A percentile compares a stretch with the other conserved stretches of the same genome.
Conservation (phyloP, 2,329 filamentous ascomycete genomes). For the Neonectria coccinea region DNA sequence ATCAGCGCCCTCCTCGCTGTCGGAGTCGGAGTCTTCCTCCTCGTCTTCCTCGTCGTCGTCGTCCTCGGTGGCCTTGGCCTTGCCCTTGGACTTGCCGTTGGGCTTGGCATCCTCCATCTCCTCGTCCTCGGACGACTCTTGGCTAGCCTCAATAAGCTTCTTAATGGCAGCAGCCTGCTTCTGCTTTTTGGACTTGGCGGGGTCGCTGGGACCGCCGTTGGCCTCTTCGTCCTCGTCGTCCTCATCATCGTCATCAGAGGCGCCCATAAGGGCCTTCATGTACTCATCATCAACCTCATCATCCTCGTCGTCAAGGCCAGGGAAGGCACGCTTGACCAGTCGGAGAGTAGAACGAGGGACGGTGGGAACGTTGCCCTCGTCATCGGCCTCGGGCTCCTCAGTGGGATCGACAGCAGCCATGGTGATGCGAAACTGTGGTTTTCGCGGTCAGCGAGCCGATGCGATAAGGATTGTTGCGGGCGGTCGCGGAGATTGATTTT, state of each 20-base stretch:
- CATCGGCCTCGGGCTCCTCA: slow-evolving; percentile 75
- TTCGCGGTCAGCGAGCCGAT: slow-evolving; percentile 33
- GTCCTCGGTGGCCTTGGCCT: slow-evolving; percentile 72
- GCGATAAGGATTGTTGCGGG: not conserved
- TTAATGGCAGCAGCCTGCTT: slow-evolving; percentile 81
- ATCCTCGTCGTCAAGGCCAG: slow-evolving; percentile 69
- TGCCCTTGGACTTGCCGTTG: slow-evolving; percentile 71
- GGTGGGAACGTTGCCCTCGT: slow-evolving; percentile 69
- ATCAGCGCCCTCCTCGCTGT: slow-evolving; percentile 72
- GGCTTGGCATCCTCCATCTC: slow-evolving; percentile 78
- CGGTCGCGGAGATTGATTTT: slow-evolving; percentile 1
- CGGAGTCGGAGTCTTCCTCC: slow-evolving; percentile 72
- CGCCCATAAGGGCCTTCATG: slow-evolving; percentile 65
- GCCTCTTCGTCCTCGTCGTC: slow-evolving; percentile 71
- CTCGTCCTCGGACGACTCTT: slow-evolving; percentile 71
- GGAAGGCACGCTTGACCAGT: slow-evolving; percentile 80
- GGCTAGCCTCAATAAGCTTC: slow-evolving; percentile 78
- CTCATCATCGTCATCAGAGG: slow-evolving; percentile 61
- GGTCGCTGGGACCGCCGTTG: slow-evolving; percentile 93
- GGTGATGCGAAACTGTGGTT: slow-evolving; percentile 87
- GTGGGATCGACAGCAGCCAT: slow-evolving; percentile 98
- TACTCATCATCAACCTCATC: slow-evolving; percentile 77
- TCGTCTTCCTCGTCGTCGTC: slow-evolving; percentile 70
- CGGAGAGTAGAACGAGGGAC: slow-evolving; percentile 88
- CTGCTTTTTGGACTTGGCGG: slow-evolving; percentile 88